Evolutionary conservation across 2,329 filamentous ascomycete species (phyloP), one percentile per base, ranked within the genome.

Genomic region (Claviceps maximensis): DNA sequence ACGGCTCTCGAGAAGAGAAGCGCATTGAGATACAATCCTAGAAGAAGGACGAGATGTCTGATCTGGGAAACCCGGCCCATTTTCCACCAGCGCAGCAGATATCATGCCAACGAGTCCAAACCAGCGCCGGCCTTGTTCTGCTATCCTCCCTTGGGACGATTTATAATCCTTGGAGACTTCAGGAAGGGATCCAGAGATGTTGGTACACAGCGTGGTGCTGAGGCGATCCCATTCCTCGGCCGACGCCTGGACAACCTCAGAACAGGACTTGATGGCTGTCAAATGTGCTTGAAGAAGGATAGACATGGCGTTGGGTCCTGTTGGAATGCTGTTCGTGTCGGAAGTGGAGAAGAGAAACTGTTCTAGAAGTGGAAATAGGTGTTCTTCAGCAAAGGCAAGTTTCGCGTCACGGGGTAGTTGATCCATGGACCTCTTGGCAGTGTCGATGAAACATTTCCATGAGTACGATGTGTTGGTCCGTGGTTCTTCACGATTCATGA

Each of bases 81-180:
- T 47, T 9, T 59, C 56, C 2, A 48, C 53, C 56, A 65, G 63
- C 50, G 61, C 69, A 55, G 59, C 61, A 36, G 74, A 66, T 4
- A 81, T 67, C 21, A 71, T 68, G 1, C 73, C 73, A 0, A 72
- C 73, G 10, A 89, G 67, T 1, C 76, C 69, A 55, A 86, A 84
- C 70, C 88, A 88, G 0, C 86, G 82, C 47, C 75, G 72, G 0
- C 83, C 83, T 60, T 86, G 78, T 7, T 82, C 74, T 10, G 80
- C 78, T 27, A 95, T 75, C 42, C 74, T 72, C 50, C 80, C 75
- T 63, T 95, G 89, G 0, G 88, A 94, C 44, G 75, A 74, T 27
- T 79, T 75, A 59, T 87, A 87, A 19, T 89, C 86, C 56, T 84
- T 84, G 0, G 89, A 89, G 53, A 91, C 82, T 62, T 91, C 89